Evolutionary conservation across 208 protist genomes (phyloP), one percentile per base, ranked within the genome.

Genomic region (Trypanosoma mega): DNA sequence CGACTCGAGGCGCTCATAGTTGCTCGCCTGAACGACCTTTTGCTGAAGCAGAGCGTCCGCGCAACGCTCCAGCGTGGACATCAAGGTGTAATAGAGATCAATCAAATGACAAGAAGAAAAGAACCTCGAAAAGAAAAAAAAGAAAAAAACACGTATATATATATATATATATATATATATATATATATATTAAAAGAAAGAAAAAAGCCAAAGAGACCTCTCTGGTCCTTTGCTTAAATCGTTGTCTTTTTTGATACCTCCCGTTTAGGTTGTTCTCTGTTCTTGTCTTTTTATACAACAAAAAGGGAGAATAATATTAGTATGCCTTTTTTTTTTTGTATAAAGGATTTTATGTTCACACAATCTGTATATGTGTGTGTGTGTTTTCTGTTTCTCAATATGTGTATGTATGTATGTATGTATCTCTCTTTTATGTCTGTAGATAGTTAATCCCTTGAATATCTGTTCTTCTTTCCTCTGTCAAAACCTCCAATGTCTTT

Each of bases 21-120:
- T 72, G 20, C 72, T 90, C 14, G 65, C 57, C 65, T 89, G 76
- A 30, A 92, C 63, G 1, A 78, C 79, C 58, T 85, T 84, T 57
- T 94, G 87, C 50, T 85, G 82, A 20, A 94, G 66, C 47, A 94
- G 59, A 14, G 69, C 73, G 55, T 94, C 83, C 0, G 87, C 78
- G 63, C 85, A 90, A 54, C 54, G 68, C 18, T 87, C 61, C 24
- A 93, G 61, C 20, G 82, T 81, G 0, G 80, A 73, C 82, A 70
- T 70, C 0, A 16, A n/a, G n/a, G n/a, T n/a, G n/a, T n/a, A n/a
- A n/a, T n/a, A n/a, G n/a, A n/a, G n/a, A n/a, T n/a, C n/a, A n/a
- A n/a, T n/a, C n/a, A n/a, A n/a, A n/a, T n/a, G n/a, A 29, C 1
- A 12, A 4, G 8, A 9, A 3, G 16, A 21, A 16, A 4, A 21